These are phyloP conservation scores for Tanacetum coccineum DNA, from an alignment of 129 eudicot genomes.

Conservation along the genomic window DNA sequence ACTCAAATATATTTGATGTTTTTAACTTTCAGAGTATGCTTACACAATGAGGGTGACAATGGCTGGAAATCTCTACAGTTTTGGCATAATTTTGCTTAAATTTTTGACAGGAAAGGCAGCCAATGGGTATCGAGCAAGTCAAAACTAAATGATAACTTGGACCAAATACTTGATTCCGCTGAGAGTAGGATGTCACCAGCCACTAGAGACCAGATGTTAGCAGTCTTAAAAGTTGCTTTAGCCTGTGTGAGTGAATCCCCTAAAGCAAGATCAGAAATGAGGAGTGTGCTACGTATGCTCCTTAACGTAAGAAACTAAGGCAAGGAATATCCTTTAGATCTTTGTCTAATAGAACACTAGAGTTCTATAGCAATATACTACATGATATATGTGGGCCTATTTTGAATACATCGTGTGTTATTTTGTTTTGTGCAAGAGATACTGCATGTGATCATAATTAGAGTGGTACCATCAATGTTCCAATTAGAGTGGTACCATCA, in stretches of 20 bases:
- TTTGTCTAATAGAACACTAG: too few relatives aligned
- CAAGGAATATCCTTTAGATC: too few relatives aligned
- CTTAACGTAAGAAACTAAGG: slow-evolving; percentile 55
- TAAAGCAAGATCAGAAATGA: slow-evolving; percentile 78
- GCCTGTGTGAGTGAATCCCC: slow-evolving; percentile 67
- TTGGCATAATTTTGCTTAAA: slow-evolving; percentile 78
- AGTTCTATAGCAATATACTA: too few relatives aligned
- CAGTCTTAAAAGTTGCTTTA: slow-evolving; percentile 68
- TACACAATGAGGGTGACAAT: slow-evolving; percentile 83
- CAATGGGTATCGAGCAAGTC: slow-evolving; percentile 67
- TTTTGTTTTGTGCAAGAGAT: too few relatives aligned
- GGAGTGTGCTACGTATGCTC: slow-evolving; percentile 71
- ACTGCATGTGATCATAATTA: too few relatives aligned
- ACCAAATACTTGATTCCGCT: slow-evolving; percentile 57
- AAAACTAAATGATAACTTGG: slow-evolving; percentile 35
- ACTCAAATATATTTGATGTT: not conserved
- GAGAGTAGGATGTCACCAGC: slow-evolving; percentile 47
- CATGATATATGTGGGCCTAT: too few relatives aligned
- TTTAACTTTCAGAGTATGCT: slow-evolving; percentile 68
- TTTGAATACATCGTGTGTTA: too few relatives aligned
- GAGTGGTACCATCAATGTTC: too few relatives aligned
- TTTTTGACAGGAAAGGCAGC: slow-evolving; percentile 66
- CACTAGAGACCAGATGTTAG: slow-evolving; percentile 64
- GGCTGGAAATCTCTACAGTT: slow-evolving; percentile 87
- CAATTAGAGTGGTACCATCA: too few relatives aligned